Percentiles rank a stretch among this genome's conserved stretches.
These are phyloP conservation scores for Cryptosporidium felis DNA, from an alignment of 169 alveolate species.

Conservation along the genomic window DNA sequence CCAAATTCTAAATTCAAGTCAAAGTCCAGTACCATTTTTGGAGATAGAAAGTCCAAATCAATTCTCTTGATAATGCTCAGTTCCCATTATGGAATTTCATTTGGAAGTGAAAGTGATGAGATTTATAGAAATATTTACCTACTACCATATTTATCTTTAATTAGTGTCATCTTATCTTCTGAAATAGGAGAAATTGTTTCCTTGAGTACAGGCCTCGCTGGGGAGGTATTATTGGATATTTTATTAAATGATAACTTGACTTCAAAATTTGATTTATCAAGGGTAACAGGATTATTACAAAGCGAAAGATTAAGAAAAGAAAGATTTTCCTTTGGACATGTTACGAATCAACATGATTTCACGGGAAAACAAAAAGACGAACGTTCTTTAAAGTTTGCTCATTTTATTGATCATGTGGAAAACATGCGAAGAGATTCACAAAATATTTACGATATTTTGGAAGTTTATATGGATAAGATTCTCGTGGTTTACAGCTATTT, in stretches of 20 bases:
- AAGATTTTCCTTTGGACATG: too few relatives aligned
- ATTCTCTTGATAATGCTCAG: neutral
- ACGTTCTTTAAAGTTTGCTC: too few relatives aligned
- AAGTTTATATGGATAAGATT: neutral
- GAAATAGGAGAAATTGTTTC: neutral
- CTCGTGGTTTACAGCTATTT: neutral
- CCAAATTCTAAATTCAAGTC: too few relatives aligned
- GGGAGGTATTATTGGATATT: neutral
- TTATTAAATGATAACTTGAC: constrained; percentile 4
- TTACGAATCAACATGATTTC: too few relatives aligned
- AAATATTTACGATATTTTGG: neutral
- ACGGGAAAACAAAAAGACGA: too few relatives aligned
- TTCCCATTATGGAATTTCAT: neutral
- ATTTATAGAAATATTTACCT: neutral
- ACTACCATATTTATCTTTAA: constrained; percentile 24
- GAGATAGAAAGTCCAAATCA: neutral
- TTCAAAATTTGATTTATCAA: neutral
- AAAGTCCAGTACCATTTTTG: too few relatives aligned
- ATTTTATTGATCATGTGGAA: too few relatives aligned
- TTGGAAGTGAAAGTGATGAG: neutral
- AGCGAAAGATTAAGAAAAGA: neutral
- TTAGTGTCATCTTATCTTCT: neutral
- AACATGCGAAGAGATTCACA: too few relatives aligned
- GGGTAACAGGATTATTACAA: constrained; percentile 3
- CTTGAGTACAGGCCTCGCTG: neutral